phyloP scores from a whole-genome alignment of 768 basidiomycete genomes.

The Infundibulicybe gibba region DNA sequence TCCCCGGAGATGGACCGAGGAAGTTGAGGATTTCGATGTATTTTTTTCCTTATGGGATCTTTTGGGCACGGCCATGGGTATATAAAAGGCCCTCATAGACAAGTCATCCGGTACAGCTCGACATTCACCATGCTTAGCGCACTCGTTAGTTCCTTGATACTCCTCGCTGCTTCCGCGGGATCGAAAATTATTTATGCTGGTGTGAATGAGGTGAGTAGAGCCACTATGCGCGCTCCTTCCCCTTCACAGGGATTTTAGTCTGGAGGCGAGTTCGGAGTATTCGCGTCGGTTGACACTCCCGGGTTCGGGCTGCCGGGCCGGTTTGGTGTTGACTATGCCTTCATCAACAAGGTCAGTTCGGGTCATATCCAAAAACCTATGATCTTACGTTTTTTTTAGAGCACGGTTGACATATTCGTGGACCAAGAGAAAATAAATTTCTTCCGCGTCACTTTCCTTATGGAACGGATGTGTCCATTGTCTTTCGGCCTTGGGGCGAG shows the following conservation, averaged over 20 bases:
- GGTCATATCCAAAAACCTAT: neutral
- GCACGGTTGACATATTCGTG: conserved; percentile 41
- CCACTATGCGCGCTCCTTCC: neutral
- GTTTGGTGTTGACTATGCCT: conserved; percentile 39
- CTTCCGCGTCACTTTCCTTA: conserved; percentile 46
- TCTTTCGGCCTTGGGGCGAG: conserved; percentile 32
- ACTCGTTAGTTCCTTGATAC: neutral
- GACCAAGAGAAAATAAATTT: conserved; percentile 46
- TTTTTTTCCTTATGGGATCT: too few relatives aligned
- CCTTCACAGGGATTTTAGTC: conserved; percentile 23
- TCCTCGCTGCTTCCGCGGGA: conserved; percentile 8
- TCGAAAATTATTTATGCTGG: conserved; percentile 39
- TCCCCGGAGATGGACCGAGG: too few relatives aligned
- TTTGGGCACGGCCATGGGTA: too few relatives aligned
- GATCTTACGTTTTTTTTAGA: conserved; percentile 16
- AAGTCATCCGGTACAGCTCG: too few relatives aligned
- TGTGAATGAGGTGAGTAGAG: conserved; percentile 34
- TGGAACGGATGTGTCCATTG: conserved; percentile 41
- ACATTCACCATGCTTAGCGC: too few relatives aligned
- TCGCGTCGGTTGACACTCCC: conserved; percentile 22
- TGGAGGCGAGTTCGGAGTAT: conserved; percentile 44
- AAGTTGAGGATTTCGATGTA: too few relatives aligned
- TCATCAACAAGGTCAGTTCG: conserved; percentile 40
- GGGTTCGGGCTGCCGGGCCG: conserved; percentile 41
- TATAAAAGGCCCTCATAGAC: too few relatives aligned